phyloP scores from a whole-genome alignment of 1,139 yeast genomes.

The Magnusiomyces suaveolens region DNA sequence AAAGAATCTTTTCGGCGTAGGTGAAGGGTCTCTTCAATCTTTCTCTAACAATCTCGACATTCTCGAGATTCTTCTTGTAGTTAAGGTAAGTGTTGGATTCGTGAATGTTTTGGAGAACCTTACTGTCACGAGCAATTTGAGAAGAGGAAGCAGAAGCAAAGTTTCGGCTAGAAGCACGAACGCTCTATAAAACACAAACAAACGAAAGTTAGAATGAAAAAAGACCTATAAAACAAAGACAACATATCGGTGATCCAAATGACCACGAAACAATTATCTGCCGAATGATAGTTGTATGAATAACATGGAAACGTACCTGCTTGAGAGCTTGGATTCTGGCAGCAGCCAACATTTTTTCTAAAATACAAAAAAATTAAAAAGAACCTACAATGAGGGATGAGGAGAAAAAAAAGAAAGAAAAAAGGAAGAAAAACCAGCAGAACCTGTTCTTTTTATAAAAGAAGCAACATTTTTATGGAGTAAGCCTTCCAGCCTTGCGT shows the following conservation, averaged over 20 bases:
- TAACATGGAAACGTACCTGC: background rate
- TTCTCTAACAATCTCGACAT: constrained; percentile 73
- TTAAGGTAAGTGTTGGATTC: constrained; percentile 67
- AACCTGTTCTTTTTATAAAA: background rate
- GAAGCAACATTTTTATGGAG: background rate
- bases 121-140: constrained; percentile 75
- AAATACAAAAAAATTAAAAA: background rate
- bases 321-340: constrained; percentile 6
- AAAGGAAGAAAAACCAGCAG: background rate
- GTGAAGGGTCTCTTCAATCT: constrained; percentile 92
- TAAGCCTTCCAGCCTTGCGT: background rate
- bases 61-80: constrained; percentile 47
- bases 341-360: constrained; percentile 3
- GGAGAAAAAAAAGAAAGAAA: constrained; percentile 1
- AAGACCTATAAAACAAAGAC: background rate
- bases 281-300: background rate
- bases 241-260: too few relatives aligned
- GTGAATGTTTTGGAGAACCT: constrained; percentile 84
- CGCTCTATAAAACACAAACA: constrained; percentile 6
- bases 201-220: background rate
- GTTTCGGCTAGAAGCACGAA: constrained; percentile 39
- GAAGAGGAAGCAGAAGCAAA: constrained; percentile 58
- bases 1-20: constrained; percentile 91
- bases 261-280: background rate
- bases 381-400: background rate